Evolutionary conservation across 176 grass and related monocot genomes (phyloP), one percentile per base, ranked within the genome.

Genomic region (Ensete ventricosum): DNA sequence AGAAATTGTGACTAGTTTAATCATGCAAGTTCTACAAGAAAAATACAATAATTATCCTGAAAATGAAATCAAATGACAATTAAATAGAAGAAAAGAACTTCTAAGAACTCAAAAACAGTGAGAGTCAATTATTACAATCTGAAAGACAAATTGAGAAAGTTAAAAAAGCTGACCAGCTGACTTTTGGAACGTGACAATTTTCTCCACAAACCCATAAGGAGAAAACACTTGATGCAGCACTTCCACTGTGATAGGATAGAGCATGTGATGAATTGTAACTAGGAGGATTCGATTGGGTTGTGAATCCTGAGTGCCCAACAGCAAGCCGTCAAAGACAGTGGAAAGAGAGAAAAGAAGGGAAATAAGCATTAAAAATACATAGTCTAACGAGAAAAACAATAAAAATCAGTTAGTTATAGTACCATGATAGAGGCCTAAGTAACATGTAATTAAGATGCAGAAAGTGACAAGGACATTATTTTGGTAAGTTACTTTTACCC

Each of bases 141-240:
- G 1, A n/a, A 70, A 19, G 20, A 2, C 17, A 11, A 70, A 77
- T 64, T 76, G 43, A 83, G 80, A 72, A 16, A 79, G 60, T 53
- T 72, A 11, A 60, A 82, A 69, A 84, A 79, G 77, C 90, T 89
- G 67, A 99, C 95, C 95, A 76, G 95, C 95, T 74, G 95, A 87
- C 84, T 99, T 99, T 79, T 99, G 95, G 88, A 99, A 99, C 66
- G 91, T 99, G 78, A 99, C 95, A 74, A 99, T 91, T 88, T 99
- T 99, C 90, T 99, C 90, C 65, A 99, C 90, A 88, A 84, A 89
- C 84, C 95, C 95, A 84, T 87, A 88, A 76, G 95, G 88, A 88
- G 92, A 94, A 90, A 99, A 94, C 68, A 99, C 95, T 99, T 99
- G 86, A 75, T 99, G 90, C 14, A 99, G 84, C 80, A 99, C 82